Evolutionary conservation across 2,329 filamentous ascomycete species (phyloP).

Genomic region (Fusarium lyarnte): DNA sequence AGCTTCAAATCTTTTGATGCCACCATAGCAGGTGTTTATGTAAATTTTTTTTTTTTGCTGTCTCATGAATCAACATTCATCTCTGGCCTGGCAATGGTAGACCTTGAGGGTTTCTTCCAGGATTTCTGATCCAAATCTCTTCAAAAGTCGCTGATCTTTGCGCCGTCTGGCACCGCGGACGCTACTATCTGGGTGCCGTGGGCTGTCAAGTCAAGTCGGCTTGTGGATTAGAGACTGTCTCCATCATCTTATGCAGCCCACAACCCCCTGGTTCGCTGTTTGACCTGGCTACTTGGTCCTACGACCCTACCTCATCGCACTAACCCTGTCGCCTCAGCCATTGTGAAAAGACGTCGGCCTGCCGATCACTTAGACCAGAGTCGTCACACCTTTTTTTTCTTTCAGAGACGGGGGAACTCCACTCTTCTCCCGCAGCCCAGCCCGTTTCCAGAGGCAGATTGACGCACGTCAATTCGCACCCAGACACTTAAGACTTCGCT

Average conservation of each 20-base stretch:
- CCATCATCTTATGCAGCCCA: slow-evolving; percentile 50
- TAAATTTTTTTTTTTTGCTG: background rate
- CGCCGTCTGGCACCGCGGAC: slow-evolving; percentile 40
- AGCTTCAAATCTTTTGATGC: background rate
- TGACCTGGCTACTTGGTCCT: slow-evolving; percentile 46
- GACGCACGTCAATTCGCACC: slow-evolving; percentile 53
- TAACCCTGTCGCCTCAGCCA: slow-evolving; percentile 58
- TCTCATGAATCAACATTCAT: slow-evolving; percentile 13
- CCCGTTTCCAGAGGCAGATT: slow-evolving; percentile 51
- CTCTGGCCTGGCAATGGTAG: background rate
- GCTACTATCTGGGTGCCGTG: slow-evolving; percentile 44
- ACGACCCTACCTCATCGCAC: slow-evolving; percentile 53
- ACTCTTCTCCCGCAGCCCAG: slow-evolving; percentile 52
- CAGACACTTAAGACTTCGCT: slow-evolving; percentile 68
- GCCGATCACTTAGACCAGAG: slow-evolving; percentile 64
- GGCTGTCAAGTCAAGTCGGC: slow-evolving; percentile 46
- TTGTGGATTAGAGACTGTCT: slow-evolving; percentile 39
- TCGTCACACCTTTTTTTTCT: slow-evolving; percentile 59
- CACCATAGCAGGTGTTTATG: background rate
- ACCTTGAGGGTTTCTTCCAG: slow-evolving; percentile 19
- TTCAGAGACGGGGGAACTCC: slow-evolving; percentile 48
- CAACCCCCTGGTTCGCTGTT: slow-evolving; percentile 44
- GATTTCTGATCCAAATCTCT: slow-evolving; percentile 32
- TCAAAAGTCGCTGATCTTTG: slow-evolving; percentile 41
- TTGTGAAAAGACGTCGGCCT: slow-evolving; percentile 61